A percentile compares a stretch with the other conserved stretches of the same genome.
These are phyloP conservation scores for Hemileccinum rubropunctum DNA, from an alignment of 768 basidiomycete genomes.

Conservation along the genomic window DNA sequence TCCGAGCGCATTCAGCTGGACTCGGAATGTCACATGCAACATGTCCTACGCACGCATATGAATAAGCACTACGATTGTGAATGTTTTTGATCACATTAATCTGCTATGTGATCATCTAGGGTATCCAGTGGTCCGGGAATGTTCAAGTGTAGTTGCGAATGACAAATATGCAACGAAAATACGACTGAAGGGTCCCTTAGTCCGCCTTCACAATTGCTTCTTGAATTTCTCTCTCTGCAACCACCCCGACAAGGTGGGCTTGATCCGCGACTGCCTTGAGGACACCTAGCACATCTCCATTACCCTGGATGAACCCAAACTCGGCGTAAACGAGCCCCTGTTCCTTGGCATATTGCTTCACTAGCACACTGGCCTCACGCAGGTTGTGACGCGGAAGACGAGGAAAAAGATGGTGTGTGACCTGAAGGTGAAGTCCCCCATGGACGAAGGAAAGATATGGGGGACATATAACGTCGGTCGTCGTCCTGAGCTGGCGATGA, in stretches of 20 bases:
- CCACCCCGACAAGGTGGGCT: slow-evolving; percentile 74
- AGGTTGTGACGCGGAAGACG: slow-evolving; percentile 93
- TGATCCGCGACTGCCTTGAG: slow-evolving; percentile 86
- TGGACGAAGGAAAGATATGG: slow-evolving; percentile 84
- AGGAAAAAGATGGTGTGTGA: slow-evolving; percentile 96
- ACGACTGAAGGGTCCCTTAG: not conserved
- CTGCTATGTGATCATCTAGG: slow-evolving; percentile 5
- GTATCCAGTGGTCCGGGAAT: slow-evolving; percentile 13
- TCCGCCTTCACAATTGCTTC: slow-evolving; percentile 52
- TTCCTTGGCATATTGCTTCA: slow-evolving; percentile 85
- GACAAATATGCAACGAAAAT: not conserved
- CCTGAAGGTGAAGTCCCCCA: slow-evolving; percentile 96
- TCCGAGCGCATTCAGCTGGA: slow-evolving; percentile 21
- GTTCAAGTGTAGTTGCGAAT: not conserved
- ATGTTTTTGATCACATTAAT: not conserved
- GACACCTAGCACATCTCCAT: slow-evolving; percentile 78
- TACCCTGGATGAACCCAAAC: slow-evolving; percentile 87
- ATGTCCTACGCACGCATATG: slow-evolving; percentile 35
- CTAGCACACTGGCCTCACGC: slow-evolving; percentile 72
- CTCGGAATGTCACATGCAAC: slow-evolving; percentile 32
- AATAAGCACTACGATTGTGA: slow-evolving; percentile 1
- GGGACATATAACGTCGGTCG: slow-evolving; percentile 90
- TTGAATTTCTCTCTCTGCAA: slow-evolving; percentile 72
- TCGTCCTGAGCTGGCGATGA: slow-evolving; percentile 94
- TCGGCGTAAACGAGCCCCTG: slow-evolving; percentile 86